phyloP scores from a whole-genome alignment of 2,329 filamentous ascomycete species.

The Nectriaceae sp. region DNA sequence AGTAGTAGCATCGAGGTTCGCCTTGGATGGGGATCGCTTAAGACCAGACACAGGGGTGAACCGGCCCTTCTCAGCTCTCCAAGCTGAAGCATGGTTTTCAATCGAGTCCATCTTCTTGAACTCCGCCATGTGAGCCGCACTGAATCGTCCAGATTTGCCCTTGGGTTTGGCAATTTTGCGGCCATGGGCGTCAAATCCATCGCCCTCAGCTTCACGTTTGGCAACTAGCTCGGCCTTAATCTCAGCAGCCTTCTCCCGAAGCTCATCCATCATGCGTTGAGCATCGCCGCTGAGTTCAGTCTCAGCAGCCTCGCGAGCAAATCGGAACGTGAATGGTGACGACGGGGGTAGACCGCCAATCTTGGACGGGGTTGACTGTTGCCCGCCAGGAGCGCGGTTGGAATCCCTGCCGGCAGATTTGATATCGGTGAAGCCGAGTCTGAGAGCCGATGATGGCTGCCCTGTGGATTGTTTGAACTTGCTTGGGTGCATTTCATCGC shows the following conservation, averaged over 20 bases:
- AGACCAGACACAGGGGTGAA: slow-evolving; percentile 49
- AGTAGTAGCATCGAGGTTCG: slow-evolving; percentile 37
- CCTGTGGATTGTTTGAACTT: slow-evolving; percentile 76
- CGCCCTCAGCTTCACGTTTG: slow-evolving; percentile 57
- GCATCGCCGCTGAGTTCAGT: slow-evolving; percentile 62
- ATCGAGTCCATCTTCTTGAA: slow-evolving; percentile 99
- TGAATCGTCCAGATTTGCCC: slow-evolving; percentile 77
- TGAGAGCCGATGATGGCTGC: slow-evolving; percentile 75
- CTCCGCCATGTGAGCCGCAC: slow-evolving; percentile 79
- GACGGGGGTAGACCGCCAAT: slow-evolving; percentile 49
- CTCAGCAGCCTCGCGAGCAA: slow-evolving; percentile 56
- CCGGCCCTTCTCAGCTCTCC: slow-evolving; percentile 59
- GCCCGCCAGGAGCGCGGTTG: slow-evolving; percentile 31
- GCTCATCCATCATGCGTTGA: slow-evolving; percentile 62
- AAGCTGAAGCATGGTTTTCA: slow-evolving; percentile 79
- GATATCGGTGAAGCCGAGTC: slow-evolving; percentile 81
- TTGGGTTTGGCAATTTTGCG: slow-evolving; percentile 81
- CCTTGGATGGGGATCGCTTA: slow-evolving; percentile 49
- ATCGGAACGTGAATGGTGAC: slow-evolving; percentile 69
- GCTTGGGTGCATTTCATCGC: slow-evolving; percentile 89
- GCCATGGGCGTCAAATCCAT: slow-evolving; percentile 42
- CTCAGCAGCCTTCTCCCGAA: slow-evolving; percentile 70
- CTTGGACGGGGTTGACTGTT: slow-evolving; percentile 67
- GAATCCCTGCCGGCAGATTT: slow-evolving; percentile 54
- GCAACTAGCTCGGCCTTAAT: slow-evolving; percentile 70